Evolutionary conservation across 768 basidiomycete species (phyloP), one percentile per base, ranked within the genome.

Genomic region (Pleurotus giganteus): DNA sequence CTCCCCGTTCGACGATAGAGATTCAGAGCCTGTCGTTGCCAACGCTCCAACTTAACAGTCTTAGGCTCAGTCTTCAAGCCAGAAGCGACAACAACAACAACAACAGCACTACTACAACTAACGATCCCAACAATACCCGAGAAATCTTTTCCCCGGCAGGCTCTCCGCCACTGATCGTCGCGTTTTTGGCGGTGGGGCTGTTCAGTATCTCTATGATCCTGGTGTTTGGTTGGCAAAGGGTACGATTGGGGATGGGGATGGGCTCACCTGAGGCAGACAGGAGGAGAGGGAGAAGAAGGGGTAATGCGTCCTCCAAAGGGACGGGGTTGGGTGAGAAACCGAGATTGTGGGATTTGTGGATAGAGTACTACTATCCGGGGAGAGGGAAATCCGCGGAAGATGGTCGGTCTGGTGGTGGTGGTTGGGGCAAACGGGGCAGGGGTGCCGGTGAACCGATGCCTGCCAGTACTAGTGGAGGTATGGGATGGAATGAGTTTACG

Each of bases 131-230:
- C 23, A 12, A 34, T 9, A 34, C 7, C 2, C 46, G 21, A 13
- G 21, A n/a, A 32, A 47, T 34, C 13, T 68, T 74, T 57, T 60
- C 70, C n/a, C 60, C 71, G 1, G 59, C 60, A 1, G 71, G 69
- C 9, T 82, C 81, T 0, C 79, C 82, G 0, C 80, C 81, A 4
- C 71, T 86, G 58, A 79, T 87, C 43, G 72, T 85, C 32, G 82
- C 79, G 1, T 82, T 85, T 61, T 67, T 87, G 23, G 78, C 80
- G n/a, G 75, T 84, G 26, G 82, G 80, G 3, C 61, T 87, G 15
- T 82, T 85, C 58, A 65, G 69, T 17, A 65, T 74, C n/a, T 73
- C 73, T 0, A 77, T 84, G 71, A 55, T 80, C 9, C 66, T 72
- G 7, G 71, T 81, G 29, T 77, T 83, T 43, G 76, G 74, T 11